Conservation (phyloP, 371 early-diverging fungal genomes). For the Parasitella parasitica region DNA sequence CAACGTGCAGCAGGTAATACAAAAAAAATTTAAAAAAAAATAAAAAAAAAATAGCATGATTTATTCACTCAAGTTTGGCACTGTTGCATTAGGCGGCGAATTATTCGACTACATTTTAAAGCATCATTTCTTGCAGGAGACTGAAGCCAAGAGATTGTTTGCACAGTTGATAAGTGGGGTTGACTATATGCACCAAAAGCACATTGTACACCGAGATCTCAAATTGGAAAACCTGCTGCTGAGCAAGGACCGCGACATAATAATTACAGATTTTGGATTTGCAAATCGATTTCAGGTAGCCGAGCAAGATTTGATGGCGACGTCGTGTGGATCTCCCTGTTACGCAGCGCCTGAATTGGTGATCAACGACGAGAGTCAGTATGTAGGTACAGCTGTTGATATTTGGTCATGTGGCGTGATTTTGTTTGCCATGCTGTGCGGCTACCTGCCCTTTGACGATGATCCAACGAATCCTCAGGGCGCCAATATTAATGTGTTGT, state of each 20-base stretch:
- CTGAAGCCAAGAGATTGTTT: conserved; percentile 89
- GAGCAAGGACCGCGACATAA: conserved; percentile 85
- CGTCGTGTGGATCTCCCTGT: conserved; percentile 97
- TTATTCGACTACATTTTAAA: conserved; percentile 96
- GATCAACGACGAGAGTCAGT: conserved; percentile 85
- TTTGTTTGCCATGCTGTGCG: conserved; percentile 96
- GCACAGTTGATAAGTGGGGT: conserved; percentile 93
- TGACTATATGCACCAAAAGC: conserved; percentile 83
- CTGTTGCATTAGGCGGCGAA: conserved; percentile 71
- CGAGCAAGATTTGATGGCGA: conserved; percentile 79
- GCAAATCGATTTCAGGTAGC: conserved; percentile 87
- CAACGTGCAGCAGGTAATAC: conserved; percentile 80
- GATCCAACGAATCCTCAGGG: conserved; percentile 96
- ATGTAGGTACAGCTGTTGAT: conserved; percentile 97
- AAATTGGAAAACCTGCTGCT: conserved; percentile 93
- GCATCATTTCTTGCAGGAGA: conserved; percentile 88
- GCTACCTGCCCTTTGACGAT: conserved; percentile 99
- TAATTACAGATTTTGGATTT: conserved; percentile 99
- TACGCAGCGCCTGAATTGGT: conserved; percentile 99
- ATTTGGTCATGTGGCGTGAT: conserved; percentile 97
- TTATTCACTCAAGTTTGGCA: not conserved
- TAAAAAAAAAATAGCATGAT: not conserved
- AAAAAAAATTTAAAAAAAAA: too few species aligned
- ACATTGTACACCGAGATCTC: conserved; percentile 94
- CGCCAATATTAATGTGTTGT: conserved; percentile 93